Evolutionary conservation across 768 basidiomycete genomes (phyloP), one percentile per base, ranked within the genome.

Genomic region (Filobasidium wieringae): DNA sequence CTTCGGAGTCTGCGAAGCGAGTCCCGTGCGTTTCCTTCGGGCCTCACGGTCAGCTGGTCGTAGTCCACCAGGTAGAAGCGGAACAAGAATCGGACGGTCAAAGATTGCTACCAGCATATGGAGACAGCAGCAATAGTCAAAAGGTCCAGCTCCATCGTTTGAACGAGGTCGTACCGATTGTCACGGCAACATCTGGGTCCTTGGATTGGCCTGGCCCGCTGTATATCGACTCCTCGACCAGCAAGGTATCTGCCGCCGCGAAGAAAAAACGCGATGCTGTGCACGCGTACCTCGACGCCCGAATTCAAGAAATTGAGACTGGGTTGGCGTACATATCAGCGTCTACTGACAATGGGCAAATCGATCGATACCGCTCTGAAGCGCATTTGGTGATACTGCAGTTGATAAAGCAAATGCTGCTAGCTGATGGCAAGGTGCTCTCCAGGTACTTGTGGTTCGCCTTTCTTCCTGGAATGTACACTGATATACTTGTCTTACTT

Each of bases 191-290:
- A 55, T 67, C 74, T 12, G 78, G 81, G 1, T 73, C 79, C 7
- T 76, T 76, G 8, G 74, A 78, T 1, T 97, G 84, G 74, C 93
- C 93, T 39, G 93, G 93, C 0, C 93, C 93, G 3, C 72, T 96
- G 61, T 82, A 89, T 62, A 80, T 81, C 30, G 92, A 93, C 69
- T 63, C 68, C 2, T 82, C 85, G 0, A 75, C 80, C 4, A 86
- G 88, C 27, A 83, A 86, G 55, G 76, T 81, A 7, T 65, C 65
- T 31, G 72, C 73, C 2, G 79, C 80, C 29, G 73, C 69, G 7
- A 96, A 95, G 77, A 81, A 82, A 27, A 96, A 92, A 78, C 91
- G 92, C 67, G 76, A 82, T 8, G 78, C 75, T n/a, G 81, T 93
- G 1, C 62, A 83, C 39, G 81, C 82, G 57, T 97, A 93, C 70